Evolutionary conservation across 352 stramenopile species (phyloP).

Genomic region (Phytophthora rubi): DNA sequence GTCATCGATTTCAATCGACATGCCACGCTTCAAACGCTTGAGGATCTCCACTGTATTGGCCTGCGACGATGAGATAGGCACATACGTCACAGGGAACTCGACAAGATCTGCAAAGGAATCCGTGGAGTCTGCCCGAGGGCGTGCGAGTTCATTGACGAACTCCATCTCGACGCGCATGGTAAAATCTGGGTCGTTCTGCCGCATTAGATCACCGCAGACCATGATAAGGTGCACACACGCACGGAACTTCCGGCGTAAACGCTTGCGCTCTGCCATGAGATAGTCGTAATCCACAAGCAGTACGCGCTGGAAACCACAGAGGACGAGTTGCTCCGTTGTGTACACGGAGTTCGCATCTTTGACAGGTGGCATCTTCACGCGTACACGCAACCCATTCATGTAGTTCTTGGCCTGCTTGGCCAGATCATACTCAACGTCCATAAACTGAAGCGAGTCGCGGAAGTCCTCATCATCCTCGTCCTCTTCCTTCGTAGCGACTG

Average conservation of each 20-base stretch:
- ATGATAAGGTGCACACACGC: constrained; percentile 62
- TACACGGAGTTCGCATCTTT: constrained; percentile 44
- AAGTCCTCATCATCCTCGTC: constrained; percentile 48
- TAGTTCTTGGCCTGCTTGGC: constrained; percentile 75
- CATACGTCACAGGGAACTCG: constrained; percentile 72
- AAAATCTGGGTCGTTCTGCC: constrained; percentile 61
- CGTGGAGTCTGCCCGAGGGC: constrained; percentile 49
- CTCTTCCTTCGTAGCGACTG: constrained; percentile 22
- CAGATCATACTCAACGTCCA: constrained; percentile 81
- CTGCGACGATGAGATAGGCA: constrained; percentile 60
- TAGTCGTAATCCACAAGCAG: constrained; percentile 81
- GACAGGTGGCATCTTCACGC: constrained; percentile 59
- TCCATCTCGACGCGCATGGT: constrained; percentile 42
- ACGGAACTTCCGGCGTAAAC: constrained; percentile 67
- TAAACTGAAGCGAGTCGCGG: constrained; percentile 61
- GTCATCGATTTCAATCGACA: constrained; percentile 78
- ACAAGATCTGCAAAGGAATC: constrained; percentile 55
- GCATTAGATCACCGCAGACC: constrained; percentile 55
- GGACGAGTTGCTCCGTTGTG: constrained; percentile 55
- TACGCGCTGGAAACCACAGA: constrained; percentile 70
- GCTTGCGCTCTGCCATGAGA: constrained; percentile 69
- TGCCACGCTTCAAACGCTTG: constrained; percentile 52
- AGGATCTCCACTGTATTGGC: constrained; percentile 68
- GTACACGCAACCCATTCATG: constrained; percentile 57
- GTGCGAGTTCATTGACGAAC: constrained; percentile 20